Conservation (phyloP, 164 flowering plant genomes). For the Berberis vulgaris region DNA sequence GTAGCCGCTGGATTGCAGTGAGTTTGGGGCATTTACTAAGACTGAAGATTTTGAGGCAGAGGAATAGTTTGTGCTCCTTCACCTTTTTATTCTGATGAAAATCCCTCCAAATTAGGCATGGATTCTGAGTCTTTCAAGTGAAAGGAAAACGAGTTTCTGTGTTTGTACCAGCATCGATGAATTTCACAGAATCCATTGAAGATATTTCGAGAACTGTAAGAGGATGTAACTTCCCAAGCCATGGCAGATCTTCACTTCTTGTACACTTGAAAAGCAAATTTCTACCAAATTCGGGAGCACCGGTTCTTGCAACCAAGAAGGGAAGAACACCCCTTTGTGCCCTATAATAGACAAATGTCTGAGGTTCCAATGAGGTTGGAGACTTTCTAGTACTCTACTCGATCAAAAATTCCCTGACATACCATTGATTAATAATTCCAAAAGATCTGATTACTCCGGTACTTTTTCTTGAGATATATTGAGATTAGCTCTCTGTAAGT, state of each 20-base stretch:
- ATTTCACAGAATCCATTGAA: background rate
- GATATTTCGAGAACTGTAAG: background rate
- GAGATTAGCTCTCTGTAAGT: too few species aligned
- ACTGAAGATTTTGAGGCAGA: background rate
- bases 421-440: too few species aligned
- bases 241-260: background rate
- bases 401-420: too few species aligned
- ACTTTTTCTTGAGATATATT: too few species aligned
- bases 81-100: background rate
- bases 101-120: background rate
- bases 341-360: background rate
- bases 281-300: constrained; percentile 5
- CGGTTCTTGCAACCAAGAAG: background rate
- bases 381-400: constrained; percentile 5
- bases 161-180: background rate
- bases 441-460: too few species aligned
- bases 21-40: background rate
- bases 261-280: background rate
- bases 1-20: background rate
- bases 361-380: constrained; percentile 1
- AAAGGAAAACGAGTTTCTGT: too few species aligned
- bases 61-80: background rate
- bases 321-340: background rate
- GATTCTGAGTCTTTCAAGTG: constrained; percentile 1
- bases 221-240: background rate